Base-by-base conservation (phyloP, 257 asterid species). In the Nicotiana otophora region DNA sequence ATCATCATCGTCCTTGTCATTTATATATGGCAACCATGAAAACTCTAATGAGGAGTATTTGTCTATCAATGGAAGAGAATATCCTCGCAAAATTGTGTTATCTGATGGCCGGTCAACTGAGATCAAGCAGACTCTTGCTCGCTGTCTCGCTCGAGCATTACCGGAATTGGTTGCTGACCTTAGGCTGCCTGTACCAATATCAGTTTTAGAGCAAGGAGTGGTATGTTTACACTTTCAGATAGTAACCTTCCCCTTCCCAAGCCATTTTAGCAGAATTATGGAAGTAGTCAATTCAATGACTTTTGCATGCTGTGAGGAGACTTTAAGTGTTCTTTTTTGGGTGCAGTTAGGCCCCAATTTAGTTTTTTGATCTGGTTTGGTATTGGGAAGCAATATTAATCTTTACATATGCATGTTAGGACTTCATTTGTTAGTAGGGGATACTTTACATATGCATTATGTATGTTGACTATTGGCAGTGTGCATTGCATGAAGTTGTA, bases 1-100 rank as follows among this genome's bases (percentile, higher is more conserved):
- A 80, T 91, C 98, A 3, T 93, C 99, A 9, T 93, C 97, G 58
- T 92, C 99, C 81, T 82, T 96, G 85, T 98, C 99, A 54, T 96
- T 93, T 85, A 90, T 94, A 85, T 94, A 96, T 70, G 99, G 99
- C 51, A 90, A 83, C 67, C 98, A 91, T 69, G 97, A 87, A 78
- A 93, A 86, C 83, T 88, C 19, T 82, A 90, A 89, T 77, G 96
- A 92, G 88, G 97, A 94, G 34, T 96, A 92, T 87, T 82, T 85
- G 80, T 89, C 67, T 26, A 86, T 93, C 82, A 93, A 93, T 80
- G 99, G 98, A 84, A 89, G 95, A 84, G 97, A 96, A 86, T 96
- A 96, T 74, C 98, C 98, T 30, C 75, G 46, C 69, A 93, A 87
- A 87, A 85, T 88, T 83, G 83, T 91, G 81, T 17, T 81, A 76